Conservation (phyloP, 495 filamentous ascomycete genomes). For the Tuber microsphaerosporum region DNA sequence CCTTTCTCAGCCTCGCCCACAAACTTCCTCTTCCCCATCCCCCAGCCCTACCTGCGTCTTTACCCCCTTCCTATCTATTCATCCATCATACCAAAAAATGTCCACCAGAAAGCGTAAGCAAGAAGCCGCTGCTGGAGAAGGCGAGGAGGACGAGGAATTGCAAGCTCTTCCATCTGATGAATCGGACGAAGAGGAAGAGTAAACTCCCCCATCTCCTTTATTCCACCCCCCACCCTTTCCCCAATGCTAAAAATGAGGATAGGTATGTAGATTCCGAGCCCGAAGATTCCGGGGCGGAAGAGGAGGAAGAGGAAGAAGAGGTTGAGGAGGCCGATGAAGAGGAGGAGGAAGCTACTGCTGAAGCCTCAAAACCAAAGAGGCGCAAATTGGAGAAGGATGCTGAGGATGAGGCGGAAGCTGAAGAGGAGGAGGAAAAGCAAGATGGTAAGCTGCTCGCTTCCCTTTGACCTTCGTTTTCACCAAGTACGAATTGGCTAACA, state of each 20-base stretch:
- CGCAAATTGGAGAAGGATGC: conserved; percentile 33
- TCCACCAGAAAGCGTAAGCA: conserved; percentile 43
- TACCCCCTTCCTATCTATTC: neutral
- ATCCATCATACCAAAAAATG: conserved; percentile 18
- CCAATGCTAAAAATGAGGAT: conserved; percentile 9
- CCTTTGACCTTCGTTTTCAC: neutral
- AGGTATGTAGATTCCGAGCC: conserved; percentile 41
- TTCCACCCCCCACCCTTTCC: neutral
- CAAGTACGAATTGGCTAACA: neutral
- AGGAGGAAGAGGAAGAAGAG: conserved; percentile 28
- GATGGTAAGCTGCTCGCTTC: conserved; percentile 7
- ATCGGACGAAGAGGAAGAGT: conserved; percentile 43
- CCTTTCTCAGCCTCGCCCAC: conserved; percentile 1
- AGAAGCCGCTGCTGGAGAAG: conserved; percentile 20
- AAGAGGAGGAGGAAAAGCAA: conserved; percentile 18
- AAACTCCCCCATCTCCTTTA: conserved; percentile 15
- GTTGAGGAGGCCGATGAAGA: conserved; percentile 19
- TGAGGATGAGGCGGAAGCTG: conserved; percentile 30
- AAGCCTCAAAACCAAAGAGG: conserved; percentile 33
- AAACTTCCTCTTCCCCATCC: neutral
- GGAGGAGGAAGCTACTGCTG: conserved; percentile 14
- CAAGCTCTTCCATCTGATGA: conserved; percentile 40
- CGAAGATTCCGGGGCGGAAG: conserved; percentile 29
- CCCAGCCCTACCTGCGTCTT: neutral
- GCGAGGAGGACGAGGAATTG: conserved; percentile 40